Conservation (phyloP, 176 grass and related monocot species). For the Dactylis glomerata region DNA sequence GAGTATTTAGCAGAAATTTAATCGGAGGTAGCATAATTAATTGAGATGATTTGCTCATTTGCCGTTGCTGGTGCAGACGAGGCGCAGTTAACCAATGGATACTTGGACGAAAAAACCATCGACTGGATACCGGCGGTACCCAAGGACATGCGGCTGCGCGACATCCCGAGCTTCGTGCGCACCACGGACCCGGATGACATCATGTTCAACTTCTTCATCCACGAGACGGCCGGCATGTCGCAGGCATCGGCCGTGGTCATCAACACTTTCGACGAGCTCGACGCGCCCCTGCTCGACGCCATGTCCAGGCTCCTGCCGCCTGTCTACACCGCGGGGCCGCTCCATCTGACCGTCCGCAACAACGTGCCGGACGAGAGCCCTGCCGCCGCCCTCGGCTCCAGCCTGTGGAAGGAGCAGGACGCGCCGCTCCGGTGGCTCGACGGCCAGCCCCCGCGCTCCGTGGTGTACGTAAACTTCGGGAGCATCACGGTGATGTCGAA, state of each 20-base stretch:
- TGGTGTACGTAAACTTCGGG: constrained; percentile 45
- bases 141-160: constrained; percentile 19
- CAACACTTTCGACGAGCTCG: constrained; percentile 51
- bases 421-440: constrained; percentile 36
- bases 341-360: constrained; percentile 25
- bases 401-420: constrained; percentile 42
- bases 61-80: not conserved
- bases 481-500: constrained; percentile 49
- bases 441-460: not conserved
- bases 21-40: no score
- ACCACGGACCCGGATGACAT: constrained; percentile 35
- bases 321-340: constrained; percentile 36
- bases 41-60: no score
- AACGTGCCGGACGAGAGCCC: constrained; percentile 19
- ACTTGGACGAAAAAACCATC: constrained; percentile 21
- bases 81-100: not conserved
- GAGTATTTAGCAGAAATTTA: no score
- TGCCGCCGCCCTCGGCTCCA: constrained; percentile 4
- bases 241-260: constrained; percentile 30
- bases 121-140: constrained; percentile 25
- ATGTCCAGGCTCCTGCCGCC: constrained; percentile 12
- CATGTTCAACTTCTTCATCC: constrained; percentile 49
- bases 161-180: constrained; percentile 44
- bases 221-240: constrained; percentile 31
- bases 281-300: not conserved